Percentiles rank a stretch among this genome's conserved stretches.
phyloP scores from a whole-genome alignment of 345 rosid species.

The Gossypium rotundifolium region DNA sequence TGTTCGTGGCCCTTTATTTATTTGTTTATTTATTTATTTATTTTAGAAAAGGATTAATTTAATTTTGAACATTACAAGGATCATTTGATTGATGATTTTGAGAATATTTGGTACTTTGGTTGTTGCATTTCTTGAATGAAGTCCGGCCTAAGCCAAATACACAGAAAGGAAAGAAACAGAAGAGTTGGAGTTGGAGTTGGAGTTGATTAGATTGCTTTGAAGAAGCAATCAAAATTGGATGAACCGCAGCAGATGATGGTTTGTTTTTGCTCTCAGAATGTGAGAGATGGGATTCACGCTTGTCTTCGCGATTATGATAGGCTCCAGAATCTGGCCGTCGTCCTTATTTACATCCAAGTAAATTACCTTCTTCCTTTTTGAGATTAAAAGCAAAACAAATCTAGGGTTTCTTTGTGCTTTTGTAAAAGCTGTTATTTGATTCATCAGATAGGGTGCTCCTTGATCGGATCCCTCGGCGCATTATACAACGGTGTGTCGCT shows the following conservation, averaged over 20 bases:
- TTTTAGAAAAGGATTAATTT: no score
- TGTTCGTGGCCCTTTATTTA: no score
- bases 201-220: background rate
- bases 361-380: background rate
- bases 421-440: background rate
- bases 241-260: background rate
- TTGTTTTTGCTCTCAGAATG: constrained; percentile 9
- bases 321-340: constrained; percentile 61
- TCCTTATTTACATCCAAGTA: constrained; percentile 82
- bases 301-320: constrained; percentile 70
- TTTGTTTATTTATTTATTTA: no score
- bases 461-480: constrained; percentile 86
- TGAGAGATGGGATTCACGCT: constrained; percentile 41
- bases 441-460: constrained; percentile 65
- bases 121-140: background rate
- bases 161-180: background rate
- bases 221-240: background rate
- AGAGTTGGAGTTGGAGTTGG: no score
- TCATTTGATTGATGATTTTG: background rate
- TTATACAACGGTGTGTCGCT: constrained; percentile 75
- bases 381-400: background rate
- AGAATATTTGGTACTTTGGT: no score
- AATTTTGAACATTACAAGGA: no score
- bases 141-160: background rate
- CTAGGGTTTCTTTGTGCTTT: background rate